phyloP scores from a whole-genome alignment of 768 basidiomycete genomes.

The Cyclocybe aegerita region DNA sequence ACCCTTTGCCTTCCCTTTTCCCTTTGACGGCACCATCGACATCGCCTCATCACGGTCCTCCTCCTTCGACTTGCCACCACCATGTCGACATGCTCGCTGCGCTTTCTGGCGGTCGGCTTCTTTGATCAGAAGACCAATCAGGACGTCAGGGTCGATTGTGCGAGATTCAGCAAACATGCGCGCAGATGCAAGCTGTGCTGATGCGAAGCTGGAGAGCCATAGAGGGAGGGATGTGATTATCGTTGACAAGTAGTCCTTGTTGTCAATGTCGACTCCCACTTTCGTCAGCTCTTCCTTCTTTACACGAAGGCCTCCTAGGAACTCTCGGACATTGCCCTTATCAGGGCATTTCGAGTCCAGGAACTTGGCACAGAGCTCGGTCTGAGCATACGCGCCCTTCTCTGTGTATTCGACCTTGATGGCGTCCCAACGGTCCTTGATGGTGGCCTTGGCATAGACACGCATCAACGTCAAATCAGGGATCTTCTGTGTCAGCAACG shows the following conservation, averaged over 20 bases:
- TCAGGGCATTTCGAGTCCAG: no score
- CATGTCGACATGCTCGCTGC: slow-evolving; percentile 2
- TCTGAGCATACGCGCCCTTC: no score
- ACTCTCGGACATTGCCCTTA: no score
- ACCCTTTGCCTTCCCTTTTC: slow-evolving; percentile 1
- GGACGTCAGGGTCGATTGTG: slow-evolving; percentile 16
- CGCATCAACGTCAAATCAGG: no score
- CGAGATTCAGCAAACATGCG: slow-evolving; percentile 4
- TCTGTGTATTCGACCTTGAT: no score
- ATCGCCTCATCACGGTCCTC: slow-evolving; percentile 21
- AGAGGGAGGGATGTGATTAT: slow-evolving; percentile 28
- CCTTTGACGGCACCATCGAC: slow-evolving; percentile 1
- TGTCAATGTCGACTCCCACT: slow-evolving; percentile 25
- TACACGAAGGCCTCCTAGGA: slow-evolving; percentile 19
- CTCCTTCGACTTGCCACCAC: slow-evolving; percentile 11
- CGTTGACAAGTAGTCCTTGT: slow-evolving; percentile 28
- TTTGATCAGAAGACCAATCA: slow-evolving; percentile 25
- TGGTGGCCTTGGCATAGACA: no score
- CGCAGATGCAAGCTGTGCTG: slow-evolving; percentile 18
- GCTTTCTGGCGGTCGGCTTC: slow-evolving; percentile 22
- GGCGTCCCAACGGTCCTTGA: no score
- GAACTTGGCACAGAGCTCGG: slow-evolving; percentile 24
- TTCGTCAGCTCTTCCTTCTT: slow-evolving; percentile 19
- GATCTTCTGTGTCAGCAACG: slow-evolving; percentile 28
- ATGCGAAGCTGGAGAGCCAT: slow-evolving; percentile 24